Percentiles rank a stretch among this genome's conserved stretches.
These are phyloP conservation scores for Nyssa sinensis DNA, from an alignment of 148 eudicot species.

Conservation along the genomic window DNA sequence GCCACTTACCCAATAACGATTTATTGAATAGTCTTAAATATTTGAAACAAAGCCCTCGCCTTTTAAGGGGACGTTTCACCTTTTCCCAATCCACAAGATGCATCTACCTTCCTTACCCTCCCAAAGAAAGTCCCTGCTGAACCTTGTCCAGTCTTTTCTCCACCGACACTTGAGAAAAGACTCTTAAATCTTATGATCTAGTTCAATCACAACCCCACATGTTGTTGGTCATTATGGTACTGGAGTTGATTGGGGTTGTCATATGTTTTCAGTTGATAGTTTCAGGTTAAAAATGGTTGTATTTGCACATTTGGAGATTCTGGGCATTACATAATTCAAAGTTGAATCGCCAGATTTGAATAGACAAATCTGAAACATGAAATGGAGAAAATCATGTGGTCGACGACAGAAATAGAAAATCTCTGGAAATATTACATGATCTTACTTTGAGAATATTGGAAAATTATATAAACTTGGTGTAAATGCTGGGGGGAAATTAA, in stretches of 20 bases:
- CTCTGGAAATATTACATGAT: not conserved
- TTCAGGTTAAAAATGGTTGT: not conserved
- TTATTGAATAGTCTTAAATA: too few species aligned
- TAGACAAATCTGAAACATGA: not conserved
- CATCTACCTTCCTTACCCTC: too few species aligned
- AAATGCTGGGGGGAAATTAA: not conserved
- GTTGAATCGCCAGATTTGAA: not conserved
- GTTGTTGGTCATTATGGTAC: not conserved
- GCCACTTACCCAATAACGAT: too few species aligned
- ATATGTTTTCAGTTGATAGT: not conserved
- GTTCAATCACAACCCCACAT: not conserved
- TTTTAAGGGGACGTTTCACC: too few species aligned
- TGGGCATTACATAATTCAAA: not conserved
- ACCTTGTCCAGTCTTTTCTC: too few species aligned
- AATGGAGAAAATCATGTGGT: not conserved
- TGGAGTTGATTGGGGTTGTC: not conserved
- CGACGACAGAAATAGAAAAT: not conserved
- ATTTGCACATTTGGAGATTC: constrained; percentile 5
- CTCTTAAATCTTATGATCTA: too few species aligned
- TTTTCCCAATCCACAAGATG: too few species aligned
- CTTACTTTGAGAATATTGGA: not conserved
- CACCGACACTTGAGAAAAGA: too few species aligned
- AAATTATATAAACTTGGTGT: not conserved
- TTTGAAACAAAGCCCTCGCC: too few species aligned
- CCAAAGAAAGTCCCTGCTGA: too few species aligned